These are phyloP conservation scores for Nitzschia sp. DNA, from an alignment of 108 stramenopile species.

Conservation along the genomic window DNA sequence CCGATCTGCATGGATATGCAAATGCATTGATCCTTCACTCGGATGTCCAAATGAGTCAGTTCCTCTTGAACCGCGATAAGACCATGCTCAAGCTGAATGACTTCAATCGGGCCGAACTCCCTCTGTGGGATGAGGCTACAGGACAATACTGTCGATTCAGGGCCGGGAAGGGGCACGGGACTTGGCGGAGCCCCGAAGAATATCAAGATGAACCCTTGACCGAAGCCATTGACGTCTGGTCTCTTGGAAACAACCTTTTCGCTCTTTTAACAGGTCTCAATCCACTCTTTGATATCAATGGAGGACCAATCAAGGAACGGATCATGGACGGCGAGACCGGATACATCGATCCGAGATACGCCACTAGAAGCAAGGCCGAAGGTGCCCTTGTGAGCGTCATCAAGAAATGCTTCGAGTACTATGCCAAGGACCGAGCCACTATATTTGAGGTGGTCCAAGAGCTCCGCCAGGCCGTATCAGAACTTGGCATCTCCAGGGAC, in stretches of 20 bases:
- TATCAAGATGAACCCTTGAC: conserved; percentile 38
- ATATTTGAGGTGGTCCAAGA: conserved; percentile 31
- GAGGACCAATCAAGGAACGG: background rate
- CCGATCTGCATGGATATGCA: conserved; percentile 66
- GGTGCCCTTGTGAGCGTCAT: conserved; percentile 37
- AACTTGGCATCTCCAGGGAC: background rate
- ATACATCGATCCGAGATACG: conserved; percentile 38
- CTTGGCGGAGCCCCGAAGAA: conserved; percentile 65
- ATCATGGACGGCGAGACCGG: conserved; percentile 31
- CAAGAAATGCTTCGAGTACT: conserved; percentile 36
- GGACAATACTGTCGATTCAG: conserved; percentile 60
- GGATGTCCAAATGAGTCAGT: conserved; percentile 67
- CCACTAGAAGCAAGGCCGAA: conserved; percentile 33
- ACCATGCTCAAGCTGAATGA: conserved; percentile 72
- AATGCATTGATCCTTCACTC: conserved; percentile 67
- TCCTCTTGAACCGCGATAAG: conserved; percentile 41
- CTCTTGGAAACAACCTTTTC: conserved; percentile 61
- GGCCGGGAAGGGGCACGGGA: conserved; percentile 36
- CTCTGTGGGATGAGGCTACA: conserved; percentile 54
- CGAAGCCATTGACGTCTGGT: conserved; percentile 62
- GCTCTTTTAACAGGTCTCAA: conserved; percentile 41
- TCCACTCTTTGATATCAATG: conserved; percentile 2
- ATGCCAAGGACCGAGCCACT: conserved; percentile 43
- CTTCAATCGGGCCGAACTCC: conserved; percentile 77
- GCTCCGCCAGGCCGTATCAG: conserved; percentile 10